Evolutionary conservation across 1,139 yeast species (phyloP), one percentile per base, ranked within the genome.

Genomic region (Candida sp.): DNA sequence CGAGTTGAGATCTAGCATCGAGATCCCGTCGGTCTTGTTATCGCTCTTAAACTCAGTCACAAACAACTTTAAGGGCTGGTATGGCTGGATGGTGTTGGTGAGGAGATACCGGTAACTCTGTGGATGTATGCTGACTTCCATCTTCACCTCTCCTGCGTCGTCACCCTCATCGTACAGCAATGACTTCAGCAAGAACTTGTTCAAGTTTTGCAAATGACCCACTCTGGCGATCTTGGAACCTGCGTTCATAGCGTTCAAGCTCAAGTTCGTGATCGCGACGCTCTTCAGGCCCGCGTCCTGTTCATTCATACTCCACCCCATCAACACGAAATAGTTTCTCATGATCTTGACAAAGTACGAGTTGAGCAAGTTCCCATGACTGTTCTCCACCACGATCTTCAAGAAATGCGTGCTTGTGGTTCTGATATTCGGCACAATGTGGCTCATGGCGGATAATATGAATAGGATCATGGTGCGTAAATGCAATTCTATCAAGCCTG

Each of bases 381-480:
- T 69, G 46, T 72, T 56, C 39, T 75, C 75, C 23, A 90, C 66
- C 48, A 90, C 63, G 4, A 86, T 73, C 34, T 74, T 73, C 34
- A 92, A 70, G 58, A 86, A 87, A 52, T 78, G 79, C 0, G 94
- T 82, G 4, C 96, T 83, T 56, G 86, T 88, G 48, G 83, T 81
- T 45, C 96, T 80, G 38, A 92, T 84, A 7, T 84, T 85, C 0
- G 93, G 86, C 37, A 80, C 81, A 43, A 94, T 88, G 64, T 94
- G 98, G 17, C 98, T 90, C 98, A 94, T 94, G 11, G 97, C 96
- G 49, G 96, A 87, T 61, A 89, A 89, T n/a, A 93, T 78, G 64
- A 89, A 93, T 32, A 94, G 73, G 33, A 89, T 79, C 3, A 93
- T 69, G 5, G 86, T 73, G 31, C 85, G 76, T 46, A 87, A 77